Evolutionary conservation across 768 basidiomycete genomes (phyloP).

Genomic region (Strobilomyces dryophilus): DNA sequence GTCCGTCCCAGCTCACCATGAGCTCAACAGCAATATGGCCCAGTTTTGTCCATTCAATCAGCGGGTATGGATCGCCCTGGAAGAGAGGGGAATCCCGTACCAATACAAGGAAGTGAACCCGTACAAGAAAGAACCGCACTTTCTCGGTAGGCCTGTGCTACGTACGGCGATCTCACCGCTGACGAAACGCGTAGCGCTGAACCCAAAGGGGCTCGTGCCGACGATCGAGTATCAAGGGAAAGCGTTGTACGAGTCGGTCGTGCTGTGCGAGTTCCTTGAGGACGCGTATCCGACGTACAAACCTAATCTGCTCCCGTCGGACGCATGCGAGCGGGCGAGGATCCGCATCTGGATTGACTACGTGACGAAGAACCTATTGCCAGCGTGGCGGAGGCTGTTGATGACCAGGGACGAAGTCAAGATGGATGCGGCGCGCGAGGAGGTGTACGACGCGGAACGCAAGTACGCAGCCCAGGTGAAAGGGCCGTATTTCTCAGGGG

Average conservation of each 20-base stretch:
- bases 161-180: neutral
- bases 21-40: neutral
- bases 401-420: slow-evolving; percentile 35
- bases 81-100: slow-evolving; percentile 64
- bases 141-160: slow-evolving; percentile 3
- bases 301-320: slow-evolving; percentile 34
- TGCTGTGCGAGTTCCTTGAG: slow-evolving; percentile 65
- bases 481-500: slow-evolving; percentile 56
- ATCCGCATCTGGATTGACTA: slow-evolving; percentile 55
- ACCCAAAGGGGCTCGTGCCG: slow-evolving; percentile 70
- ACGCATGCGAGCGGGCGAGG: slow-evolving; percentile 47
- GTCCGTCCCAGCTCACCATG: slow-evolving; percentile 9
- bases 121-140: slow-evolving; percentile 38
- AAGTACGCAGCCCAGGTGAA: slow-evolving; percentile 35
- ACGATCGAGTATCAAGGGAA: slow-evolving; percentile 46
- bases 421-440: slow-evolving; percentile 33
- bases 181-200: slow-evolving; percentile 35
- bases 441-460: slow-evolving; percentile 36
- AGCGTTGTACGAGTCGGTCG: slow-evolving; percentile 60
- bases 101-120: slow-evolving; percentile 67
- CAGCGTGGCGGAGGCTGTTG: slow-evolving; percentile 47
- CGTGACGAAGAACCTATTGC: slow-evolving; percentile 15
- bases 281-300: slow-evolving; percentile 44
- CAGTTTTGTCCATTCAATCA: slow-evolving; percentile 58
- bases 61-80: slow-evolving; percentile 61